Conservation (phyloP, 208 protist species). For the Lotmaria passim region DNA sequence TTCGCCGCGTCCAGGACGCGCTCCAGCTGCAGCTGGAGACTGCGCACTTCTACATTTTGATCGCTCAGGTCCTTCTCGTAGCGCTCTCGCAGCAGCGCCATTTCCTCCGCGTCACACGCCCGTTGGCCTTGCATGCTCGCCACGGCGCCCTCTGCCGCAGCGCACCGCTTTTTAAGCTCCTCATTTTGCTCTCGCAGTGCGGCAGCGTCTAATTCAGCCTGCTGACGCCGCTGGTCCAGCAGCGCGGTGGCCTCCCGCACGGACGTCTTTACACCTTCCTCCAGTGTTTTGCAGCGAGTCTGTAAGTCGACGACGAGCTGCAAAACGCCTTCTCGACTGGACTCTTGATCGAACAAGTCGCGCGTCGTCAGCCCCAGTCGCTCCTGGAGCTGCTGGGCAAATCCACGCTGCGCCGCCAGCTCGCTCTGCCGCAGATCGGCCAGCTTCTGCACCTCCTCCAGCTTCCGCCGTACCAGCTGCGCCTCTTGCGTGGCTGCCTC, state of each 20-base stretch:
- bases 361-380: constrained; percentile 25
- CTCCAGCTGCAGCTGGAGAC: constrained; percentile 39
- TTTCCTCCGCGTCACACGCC: constrained; percentile 4
- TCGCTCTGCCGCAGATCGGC: constrained; percentile 15
- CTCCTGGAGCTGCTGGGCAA: constrained; percentile 30
- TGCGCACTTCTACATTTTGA: constrained; percentile 36
- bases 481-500: background rate
- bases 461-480: background rate
- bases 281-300: constrained; percentile 10
- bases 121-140: constrained; percentile 4
- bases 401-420: constrained; percentile 34
- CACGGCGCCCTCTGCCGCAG: constrained; percentile 13
- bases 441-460: constrained; percentile 16
- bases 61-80: constrained; percentile 24
- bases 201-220: constrained; percentile 12
- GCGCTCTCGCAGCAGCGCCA: constrained; percentile 18
- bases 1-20: constrained; percentile 19
- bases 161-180: constrained; percentile 25
- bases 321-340: constrained; percentile 36
- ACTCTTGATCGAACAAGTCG: constrained; percentile 34
- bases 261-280: constrained; percentile 20
- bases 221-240: constrained; percentile 17
- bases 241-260: constrained; percentile 22
- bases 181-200: constrained; percentile 24
- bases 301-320: constrained; percentile 19